Percentiles rank a stretch among this genome's conserved stretches.
Evolutionary conservation across 75 land plant genomes (phyloP).

Genomic region (Pinus albicaulis): DNA sequence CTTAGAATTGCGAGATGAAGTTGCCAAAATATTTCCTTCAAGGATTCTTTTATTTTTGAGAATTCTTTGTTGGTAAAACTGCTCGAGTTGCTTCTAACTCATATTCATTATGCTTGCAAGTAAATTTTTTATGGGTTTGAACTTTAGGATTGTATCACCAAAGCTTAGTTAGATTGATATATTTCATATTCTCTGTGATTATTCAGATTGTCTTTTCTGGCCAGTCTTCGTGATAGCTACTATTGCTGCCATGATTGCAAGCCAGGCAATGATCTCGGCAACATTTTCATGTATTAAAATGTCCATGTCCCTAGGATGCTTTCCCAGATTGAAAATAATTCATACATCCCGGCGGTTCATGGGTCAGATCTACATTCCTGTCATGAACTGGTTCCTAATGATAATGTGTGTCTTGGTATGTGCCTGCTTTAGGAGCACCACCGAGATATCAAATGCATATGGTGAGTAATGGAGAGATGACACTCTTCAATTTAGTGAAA

Average conservation of each 20-base stretch:
- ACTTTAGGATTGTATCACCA: background rate
- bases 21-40: background rate
- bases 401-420: constrained; percentile 71
- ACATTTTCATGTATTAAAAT: constrained; percentile 83
- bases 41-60: background rate
- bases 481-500: background rate
- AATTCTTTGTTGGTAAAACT: background rate
- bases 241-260: constrained; percentile 86
- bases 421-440: constrained; percentile 60
- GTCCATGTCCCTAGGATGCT: constrained; percentile 81
- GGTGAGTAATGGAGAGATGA: constrained; percentile 35
- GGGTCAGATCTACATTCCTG: constrained; percentile 94
- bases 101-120: background rate
- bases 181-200: background rate
- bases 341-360: constrained; percentile 73
- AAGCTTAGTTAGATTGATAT: constrained; percentile 4
- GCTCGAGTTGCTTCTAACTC: background rate
- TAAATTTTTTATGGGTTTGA: background rate
- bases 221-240: constrained; percentile 86
- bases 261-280: constrained; percentile 96
- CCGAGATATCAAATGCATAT: constrained; percentile 87
- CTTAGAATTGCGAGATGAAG: background rate
- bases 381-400: constrained; percentile 86
- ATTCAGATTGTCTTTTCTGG: constrained; percentile 73
- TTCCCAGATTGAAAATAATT: constrained; percentile 87